Evolutionary conservation across 2,329 filamentous ascomycete genomes (phyloP).

Genomic region (Erysiphe pulchra): DNA sequence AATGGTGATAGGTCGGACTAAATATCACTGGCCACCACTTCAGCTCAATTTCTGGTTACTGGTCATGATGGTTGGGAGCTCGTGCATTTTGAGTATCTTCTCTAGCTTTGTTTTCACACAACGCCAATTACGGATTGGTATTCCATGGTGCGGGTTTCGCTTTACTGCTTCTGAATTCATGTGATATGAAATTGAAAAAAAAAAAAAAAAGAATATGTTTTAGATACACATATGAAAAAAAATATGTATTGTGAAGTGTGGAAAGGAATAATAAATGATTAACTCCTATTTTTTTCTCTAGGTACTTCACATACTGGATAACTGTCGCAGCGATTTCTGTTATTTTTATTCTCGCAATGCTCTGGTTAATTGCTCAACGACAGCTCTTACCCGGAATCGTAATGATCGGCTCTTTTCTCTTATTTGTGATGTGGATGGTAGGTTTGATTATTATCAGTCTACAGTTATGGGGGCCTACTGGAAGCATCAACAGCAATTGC

Average conservation of each 20-base stretch:
- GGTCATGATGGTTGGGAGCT: constrained; percentile 33
- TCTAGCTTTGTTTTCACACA: constrained; percentile 33
- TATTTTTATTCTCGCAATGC: constrained; percentile 36
- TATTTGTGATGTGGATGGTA: constrained; percentile 43
- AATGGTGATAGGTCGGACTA: constrained; percentile 9
- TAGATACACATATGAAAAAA: too few relatives aligned
- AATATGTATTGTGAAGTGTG: too few relatives aligned
- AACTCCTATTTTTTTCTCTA: constrained; percentile 10
- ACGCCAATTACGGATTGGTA: constrained; percentile 23
- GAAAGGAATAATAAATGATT: too few relatives aligned
- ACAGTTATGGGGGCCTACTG: constrained; percentile 34
- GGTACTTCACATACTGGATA: constrained; percentile 44
- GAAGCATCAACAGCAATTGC: constrained; percentile 33
- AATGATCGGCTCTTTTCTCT: constrained; percentile 36
- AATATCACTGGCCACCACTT: constrained; percentile 42
- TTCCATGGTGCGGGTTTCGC: constrained; percentile 28
- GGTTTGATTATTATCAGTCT: constrained; percentile 35
- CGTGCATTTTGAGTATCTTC: constrained; percentile 34
- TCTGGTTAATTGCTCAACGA: constrained; percentile 34
- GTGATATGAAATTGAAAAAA: too few relatives aligned
- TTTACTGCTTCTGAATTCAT: neutral
- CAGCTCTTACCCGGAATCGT: constrained; percentile 37
- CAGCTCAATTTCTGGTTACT: constrained; percentile 43
- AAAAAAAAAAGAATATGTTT: too few relatives aligned
- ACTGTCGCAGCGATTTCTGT: constrained; percentile 32